Base-by-base conservation (phyloP, 345 rosid genomes). In the Hibiscus syriacus region DNA sequence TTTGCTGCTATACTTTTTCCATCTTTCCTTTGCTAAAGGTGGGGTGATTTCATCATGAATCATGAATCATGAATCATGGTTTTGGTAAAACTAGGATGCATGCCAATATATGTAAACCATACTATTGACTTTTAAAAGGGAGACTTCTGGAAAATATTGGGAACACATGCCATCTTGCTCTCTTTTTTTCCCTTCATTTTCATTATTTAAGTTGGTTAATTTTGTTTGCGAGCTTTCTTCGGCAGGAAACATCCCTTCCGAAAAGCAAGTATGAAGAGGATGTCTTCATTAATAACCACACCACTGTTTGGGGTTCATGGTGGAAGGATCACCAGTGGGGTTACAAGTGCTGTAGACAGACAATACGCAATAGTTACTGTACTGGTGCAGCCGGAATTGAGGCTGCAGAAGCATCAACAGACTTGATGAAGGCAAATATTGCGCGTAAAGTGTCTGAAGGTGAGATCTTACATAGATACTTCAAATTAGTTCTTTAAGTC, bases 261-360 rank as follows among this genome's bases (percentile, higher is more conserved):
- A 85, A 68, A 73, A 85, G 90, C 78, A 88, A 82, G 73, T 86
- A 86, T 30, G 91, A 88, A 48, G 91, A 84, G 76, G 85, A 86
- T 72, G 68, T 79, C 50, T 76, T 72, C 68, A 66, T 77, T 30
- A 86, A 83, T 52, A 86, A 88, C 74, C 97, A 92, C 72, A 85
- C 90, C 3, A 81, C 77, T 50, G 97, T 90, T 16, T 92, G 89
- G 87, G 97, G 92, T n/a, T 92, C 98, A 9, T 90, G 96, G 97
- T 90, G 91, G 92, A 90, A 80, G 69, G 97, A 86, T 76, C 86
- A 88, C 30, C 95, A 84, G 17, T 90, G 98, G 96, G 90, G 97
- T 11, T 88, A 90, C 46, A 88, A 77, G 70, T 92, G 97, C 68
- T 92, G 97, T 48, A 80, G 81, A 74, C 97, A 92, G 71, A 82